phyloP scores from a whole-genome alignment of 371 early-diverging fungal species.

The Lichtheimia corymbifera region DNA sequence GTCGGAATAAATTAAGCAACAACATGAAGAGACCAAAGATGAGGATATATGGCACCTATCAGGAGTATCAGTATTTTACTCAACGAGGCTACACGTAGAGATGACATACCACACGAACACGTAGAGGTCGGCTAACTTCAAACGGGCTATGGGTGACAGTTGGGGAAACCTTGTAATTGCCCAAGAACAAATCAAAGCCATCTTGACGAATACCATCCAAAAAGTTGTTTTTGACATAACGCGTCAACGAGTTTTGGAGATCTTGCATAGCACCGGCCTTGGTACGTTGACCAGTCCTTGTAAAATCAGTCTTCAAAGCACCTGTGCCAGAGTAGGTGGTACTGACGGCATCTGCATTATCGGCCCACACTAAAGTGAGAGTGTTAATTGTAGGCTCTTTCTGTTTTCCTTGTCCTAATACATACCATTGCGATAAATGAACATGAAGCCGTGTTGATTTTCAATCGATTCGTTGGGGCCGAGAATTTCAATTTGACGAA shows the following conservation, averaged over 20 bases:
- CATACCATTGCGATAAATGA: constrained; percentile 46
- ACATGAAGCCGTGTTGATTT: constrained; percentile 43
- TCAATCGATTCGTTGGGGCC: constrained; percentile 62
- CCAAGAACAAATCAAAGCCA: constrained; percentile 80
- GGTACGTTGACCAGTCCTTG: constrained; percentile 88
- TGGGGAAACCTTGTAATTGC: constrained; percentile 56
- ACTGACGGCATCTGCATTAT: constrained; percentile 98
- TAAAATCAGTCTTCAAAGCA: constrained; percentile 97
- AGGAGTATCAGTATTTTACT: neutral
- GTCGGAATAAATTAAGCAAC: constrained; percentile 36
- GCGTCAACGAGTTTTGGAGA: constrained; percentile 75
- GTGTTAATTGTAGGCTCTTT: neutral
- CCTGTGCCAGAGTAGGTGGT: constrained; percentile 97
- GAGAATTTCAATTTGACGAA: constrained; percentile 66
- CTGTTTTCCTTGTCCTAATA: neutral
- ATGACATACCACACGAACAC: constrained; percentile 45
- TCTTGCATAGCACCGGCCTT: constrained; percentile 85
- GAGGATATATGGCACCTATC: constrained; percentile 43
- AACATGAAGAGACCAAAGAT: constrained; percentile 51
- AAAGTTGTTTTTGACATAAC: constrained; percentile 94
- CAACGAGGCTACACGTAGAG: too few species aligned
- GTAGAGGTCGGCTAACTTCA: constrained; percentile 34
- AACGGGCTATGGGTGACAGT: constrained; percentile 22
- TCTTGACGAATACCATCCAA: constrained; percentile 92
- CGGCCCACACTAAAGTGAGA: constrained; percentile 84